phyloP scores from a whole-genome alignment of 306 rosid species.

The Glycine soja region DNA sequence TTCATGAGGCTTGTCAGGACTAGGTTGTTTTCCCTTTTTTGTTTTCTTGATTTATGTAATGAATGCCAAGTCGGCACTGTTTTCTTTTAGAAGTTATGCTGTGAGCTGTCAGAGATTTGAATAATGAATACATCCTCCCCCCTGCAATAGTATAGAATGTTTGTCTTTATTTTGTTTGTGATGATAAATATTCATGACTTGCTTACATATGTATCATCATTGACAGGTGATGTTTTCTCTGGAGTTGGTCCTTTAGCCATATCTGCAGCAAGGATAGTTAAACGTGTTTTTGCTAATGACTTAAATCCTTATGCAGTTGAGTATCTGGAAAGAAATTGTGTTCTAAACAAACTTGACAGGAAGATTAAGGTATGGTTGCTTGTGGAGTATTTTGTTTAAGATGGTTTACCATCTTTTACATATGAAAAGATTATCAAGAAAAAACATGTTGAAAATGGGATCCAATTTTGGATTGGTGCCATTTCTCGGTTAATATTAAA shows the following conservation, averaged over 20 bases:
- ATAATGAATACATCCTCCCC: conserved; percentile 15
- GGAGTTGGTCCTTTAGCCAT: conserved; percentile 97
- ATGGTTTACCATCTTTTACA: conserved; percentile 1
- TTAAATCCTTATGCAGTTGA: conserved; percentile 87
- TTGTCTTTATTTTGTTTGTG: neutral
- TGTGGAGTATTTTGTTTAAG: conserved; percentile 32
- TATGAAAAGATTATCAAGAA: conserved; percentile 34
- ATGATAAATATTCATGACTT: conserved; percentile 33
- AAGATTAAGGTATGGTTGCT: conserved; percentile 73
- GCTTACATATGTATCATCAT: conserved; percentile 33
- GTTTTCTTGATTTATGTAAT: conserved; percentile 28
- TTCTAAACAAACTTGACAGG: conserved; percentile 87
- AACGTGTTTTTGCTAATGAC: conserved; percentile 91
- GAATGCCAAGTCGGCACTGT: neutral
- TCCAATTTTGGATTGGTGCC: neutral
- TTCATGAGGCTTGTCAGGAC: neutral
- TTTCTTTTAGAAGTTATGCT: conserved; percentile 11
- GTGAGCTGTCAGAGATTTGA: conserved; percentile 34
- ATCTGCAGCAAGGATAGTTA: conserved; percentile 84
- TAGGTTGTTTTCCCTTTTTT: neutral
- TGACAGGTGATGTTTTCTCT: conserved; percentile 90
- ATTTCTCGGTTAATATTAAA: no score
- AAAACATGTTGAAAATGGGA: conserved; percentile 24
- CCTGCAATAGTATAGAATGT: conserved; percentile 26
- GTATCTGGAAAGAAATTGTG: conserved; percentile 83